Base-by-base conservation (phyloP, 371 early-diverging fungal genomes). In the Coemansia sp. region DNA sequence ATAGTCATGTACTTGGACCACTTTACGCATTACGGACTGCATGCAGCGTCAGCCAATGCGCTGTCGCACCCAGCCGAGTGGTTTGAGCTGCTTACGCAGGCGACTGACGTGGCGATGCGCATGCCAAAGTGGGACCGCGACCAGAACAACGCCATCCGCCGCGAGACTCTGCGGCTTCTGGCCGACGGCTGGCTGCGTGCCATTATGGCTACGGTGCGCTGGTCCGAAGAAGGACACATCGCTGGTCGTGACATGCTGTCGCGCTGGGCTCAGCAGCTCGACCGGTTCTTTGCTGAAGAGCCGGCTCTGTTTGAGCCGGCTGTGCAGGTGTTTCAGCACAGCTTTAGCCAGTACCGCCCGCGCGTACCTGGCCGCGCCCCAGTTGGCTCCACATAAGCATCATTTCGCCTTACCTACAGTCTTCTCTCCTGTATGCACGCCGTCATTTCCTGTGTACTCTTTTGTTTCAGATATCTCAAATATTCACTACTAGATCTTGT, bases 51-150 rank as follows among this genome's bases (percentile, higher is more conserved):
- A 1, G 52, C 44, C 28, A 69, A 63, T 24, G 71, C 67, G 32
- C 74, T 80, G 40, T 60, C 80, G 15, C 80, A 80, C 41, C 80
- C 80, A 11, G 68, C 79, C 52, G 80, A 80, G 69, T 80, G 80
- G 80, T 94, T 97, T 74, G 82, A 86, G 5, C 94, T 89, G 71
- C 86, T 95, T 51, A 86, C 92, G 60, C 74, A 87, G 64, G 93
- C 92, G 24, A 86, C 93, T 4, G 84, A 83, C 19, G 80, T 89
- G 12, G 87, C 89, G 12, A 87, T 91, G 78, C 83, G 93, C 26
- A 83, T 97, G 62, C 96, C 96, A 3, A 71, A 79, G 58, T 97
- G 96, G 94, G 88, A 92, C 52, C 88, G 78, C 58, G 80, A 84
- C 11, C 82, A 71, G 39, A 85, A 92, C 71, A 93, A 94, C 73